These are phyloP conservation scores for Zasmidium citrigriseum DNA, from an alignment of 2,329 filamentous ascomycete species.

Conservation along the genomic window DNA sequence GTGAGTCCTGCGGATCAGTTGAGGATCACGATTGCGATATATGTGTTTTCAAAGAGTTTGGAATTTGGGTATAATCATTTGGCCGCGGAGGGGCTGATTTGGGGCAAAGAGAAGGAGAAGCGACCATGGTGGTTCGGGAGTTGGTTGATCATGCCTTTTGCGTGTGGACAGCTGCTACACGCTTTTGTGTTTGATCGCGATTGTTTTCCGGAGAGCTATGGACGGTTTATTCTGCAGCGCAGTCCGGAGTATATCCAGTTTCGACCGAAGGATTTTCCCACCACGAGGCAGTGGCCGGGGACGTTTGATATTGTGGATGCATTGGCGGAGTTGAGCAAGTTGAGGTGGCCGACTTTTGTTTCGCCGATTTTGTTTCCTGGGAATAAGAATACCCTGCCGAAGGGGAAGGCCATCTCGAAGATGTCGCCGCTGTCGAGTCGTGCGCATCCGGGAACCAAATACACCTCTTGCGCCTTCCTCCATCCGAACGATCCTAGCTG, in stretches of 20 bases:
- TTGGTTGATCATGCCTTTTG: constrained; percentile 53
- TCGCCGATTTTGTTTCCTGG: constrained; percentile 85
- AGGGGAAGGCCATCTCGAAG: constrained; percentile 56
- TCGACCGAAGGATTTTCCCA: constrained; percentile 70
- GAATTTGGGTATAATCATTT: constrained; percentile 86
- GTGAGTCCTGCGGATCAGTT: constrained; percentile 71
- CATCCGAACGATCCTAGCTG: constrained; percentile 89
- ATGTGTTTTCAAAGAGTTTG: constrained; percentile 74
- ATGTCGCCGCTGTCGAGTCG: constrained; percentile 78
- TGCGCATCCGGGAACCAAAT: constrained; percentile 83
- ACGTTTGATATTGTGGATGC: constrained; percentile 77
- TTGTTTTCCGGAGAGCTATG: constrained; percentile 58
- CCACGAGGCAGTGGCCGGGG: constrained; percentile 72
- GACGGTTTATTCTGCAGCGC: constrained; percentile 66
- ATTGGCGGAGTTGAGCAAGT: constrained; percentile 75
- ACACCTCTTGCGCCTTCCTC: constrained; percentile 83
- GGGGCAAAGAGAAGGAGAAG: constrained; percentile 39
- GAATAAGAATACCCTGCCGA: constrained; percentile 56
- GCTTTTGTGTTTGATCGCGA: constrained; percentile 55
- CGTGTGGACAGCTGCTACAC: constrained; percentile 52
- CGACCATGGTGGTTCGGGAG: constrained; percentile 66
- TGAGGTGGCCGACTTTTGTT: constrained; percentile 84
- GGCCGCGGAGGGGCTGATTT: constrained; percentile 67
- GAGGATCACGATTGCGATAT: constrained; percentile 79
- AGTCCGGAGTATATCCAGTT: constrained; percentile 78